Base-by-base conservation (phyloP, 163 green algal species). In the Picocystis sp. region DNA sequence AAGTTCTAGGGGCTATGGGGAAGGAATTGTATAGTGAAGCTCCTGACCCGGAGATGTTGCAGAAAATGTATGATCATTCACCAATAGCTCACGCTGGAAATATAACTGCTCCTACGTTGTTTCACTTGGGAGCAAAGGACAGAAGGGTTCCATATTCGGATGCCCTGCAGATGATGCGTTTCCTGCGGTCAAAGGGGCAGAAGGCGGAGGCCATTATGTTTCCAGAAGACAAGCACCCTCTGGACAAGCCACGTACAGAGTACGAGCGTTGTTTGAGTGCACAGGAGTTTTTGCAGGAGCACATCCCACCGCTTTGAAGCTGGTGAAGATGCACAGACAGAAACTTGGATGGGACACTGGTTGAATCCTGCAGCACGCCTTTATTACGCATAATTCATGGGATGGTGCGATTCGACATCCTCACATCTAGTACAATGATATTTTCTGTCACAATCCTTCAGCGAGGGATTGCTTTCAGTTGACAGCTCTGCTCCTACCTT, bases 171-270 rank as follows among this genome's bases (percentile, higher is more conserved):
- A 55, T 66, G 50, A 19, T 52, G 0, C 50, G 45, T 12, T 14
- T 22, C 22, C 38, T 71, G 51, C 62, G 63, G 42, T 42, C 45
- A 22, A 44, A 56, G 55, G 61, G 61, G 19, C 45, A 67, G 52
- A 61, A 72, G 45, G 19, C 61, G 11, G 53, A 67, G 53, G 55
- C 66, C 19, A 14, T 73, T 11, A 57, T 84, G 1, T 91, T 92
- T 60, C 69, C 77, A 1, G 74, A 95, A 46, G 87, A 96, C 67
- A 73, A 52, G 3, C 87, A 96, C 60, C 76, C 73, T 0, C 67
- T 96, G 50, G 79, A 90, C 67, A 82, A 74, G 61, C 81, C 84
- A 1, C 85, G 93, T 66, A 94, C 84, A 0, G 86, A 96, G 58
- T 94, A 83, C 59, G 86, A 96, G 65, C 72, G 84, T 52, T 92